These are phyloP conservation scores for Handroanthus guayacan DNA, from an alignment of 257 asterid genomes.

Conservation along the genomic window DNA sequence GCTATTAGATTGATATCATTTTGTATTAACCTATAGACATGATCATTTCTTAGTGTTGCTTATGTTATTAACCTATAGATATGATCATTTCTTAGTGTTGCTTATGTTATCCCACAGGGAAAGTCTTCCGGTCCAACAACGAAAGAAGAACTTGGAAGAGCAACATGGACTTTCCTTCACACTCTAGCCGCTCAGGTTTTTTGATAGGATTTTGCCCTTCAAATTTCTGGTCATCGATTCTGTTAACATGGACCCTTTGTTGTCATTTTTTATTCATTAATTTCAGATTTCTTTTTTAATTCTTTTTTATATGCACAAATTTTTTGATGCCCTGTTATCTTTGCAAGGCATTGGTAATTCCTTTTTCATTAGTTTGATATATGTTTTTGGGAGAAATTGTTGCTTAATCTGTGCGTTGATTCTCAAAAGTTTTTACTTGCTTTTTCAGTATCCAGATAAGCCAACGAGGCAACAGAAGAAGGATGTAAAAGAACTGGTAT, in stretches of 20 bases:
- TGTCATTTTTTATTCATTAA: background rate
- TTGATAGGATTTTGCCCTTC: conserved; percentile 1
- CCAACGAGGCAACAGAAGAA: conserved; percentile 96
- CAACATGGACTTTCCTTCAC: conserved; percentile 97
- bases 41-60: conserved; percentile 8
- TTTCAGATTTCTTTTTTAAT: background rate
- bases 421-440: background rate
- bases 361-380: background rate
- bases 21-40: background rate
- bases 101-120: conserved; percentile 47
- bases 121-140: conserved; percentile 64
- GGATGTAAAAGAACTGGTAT: conserved; percentile 97
- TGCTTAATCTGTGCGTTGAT: conserved; percentile 30
- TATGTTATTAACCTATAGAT: background rate
- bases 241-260: background rate
- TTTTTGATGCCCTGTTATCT: background rate
- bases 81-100: conserved; percentile 1
- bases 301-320: background rate
- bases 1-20: background rate
- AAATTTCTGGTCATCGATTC: conserved; percentile 8
- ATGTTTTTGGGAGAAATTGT: background rate
- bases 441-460: conserved; percentile 89
- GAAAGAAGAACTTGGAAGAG: conserved; percentile 94
- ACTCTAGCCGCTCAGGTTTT: conserved; percentile 95
- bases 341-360: background rate